Base-by-base conservation (phyloP, 2,329 filamentous ascomycete genomes). In the Penicillium sp. region DNA sequence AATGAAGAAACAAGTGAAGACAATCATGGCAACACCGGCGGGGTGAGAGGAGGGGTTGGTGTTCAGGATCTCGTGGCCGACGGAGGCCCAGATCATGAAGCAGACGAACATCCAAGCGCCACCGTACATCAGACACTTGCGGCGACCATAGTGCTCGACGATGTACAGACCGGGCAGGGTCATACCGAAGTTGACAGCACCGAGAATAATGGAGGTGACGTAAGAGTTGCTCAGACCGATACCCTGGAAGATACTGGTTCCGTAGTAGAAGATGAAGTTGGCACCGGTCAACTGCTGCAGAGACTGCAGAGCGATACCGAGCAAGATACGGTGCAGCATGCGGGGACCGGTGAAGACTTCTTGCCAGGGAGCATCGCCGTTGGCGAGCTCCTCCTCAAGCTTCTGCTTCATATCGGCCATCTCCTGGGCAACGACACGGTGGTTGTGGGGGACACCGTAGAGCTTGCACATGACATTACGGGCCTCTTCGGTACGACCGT, bases 1-100 rank as follows among this genome's bases (percentile, higher is more conserved):
- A 49, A 88, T 88, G 68, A 87, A 88, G 72, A 88, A 79, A 67
- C 81, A 86, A 3, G 84, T 81, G 47, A 84, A 80, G 9, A 85
- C 80, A 57, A 88, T 86, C 77, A 88, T 83, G 53, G 83, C 76
- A 6, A 81, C 79, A 10, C 84, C 84, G 12, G 80, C 75, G 67
- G 64, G 57, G 71, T 77, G 32, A 64, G 62, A 5, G 67, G 66
- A 0, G 74, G 76, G 40, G 21, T 58, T 52, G 9, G 52, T 47
- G 56, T 73, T 60, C 3, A 74, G 64, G 26, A 68, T 62, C 56
- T 70, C 73, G 29, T 75, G 74, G 7, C 81, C 80, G 29, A 85
- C 73, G 0, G 75, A 72, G 28, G 80, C 83, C 64, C 84, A 87
- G 54, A 73, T 69, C 61, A 72, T 56, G 63, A 72, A 77, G 76